Evolutionary conservation across 352 stramenopile species (phyloP), one percentile per base, ranked within the genome.

Genomic region (Globisporangium sylvaticum): DNA sequence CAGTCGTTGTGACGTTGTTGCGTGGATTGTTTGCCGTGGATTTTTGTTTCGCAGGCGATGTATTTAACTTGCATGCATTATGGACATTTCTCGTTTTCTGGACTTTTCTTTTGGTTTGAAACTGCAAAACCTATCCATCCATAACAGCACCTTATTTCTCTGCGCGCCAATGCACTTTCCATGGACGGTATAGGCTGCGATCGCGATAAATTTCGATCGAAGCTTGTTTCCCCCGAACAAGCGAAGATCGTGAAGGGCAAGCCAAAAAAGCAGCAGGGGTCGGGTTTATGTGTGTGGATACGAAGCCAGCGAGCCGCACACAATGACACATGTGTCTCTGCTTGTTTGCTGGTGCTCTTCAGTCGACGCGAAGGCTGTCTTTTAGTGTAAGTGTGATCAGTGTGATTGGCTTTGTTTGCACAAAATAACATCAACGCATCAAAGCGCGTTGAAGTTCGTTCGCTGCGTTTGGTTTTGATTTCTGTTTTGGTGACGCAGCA

Each of bases 11-110:
- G 50, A 32, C 50, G 50, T 56, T 56, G 50, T 50, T 56, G 50
- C 10, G 24, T 56, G 50, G 50, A 56, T 56, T 56, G 50, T 56
- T 56, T 56, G 50, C 50, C 12, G 42, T 50, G 24, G 50, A 56
- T 56, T 56, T 56, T 29, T 27, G 24, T 56, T 56, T 32, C 25
- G 12, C 50, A 22, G 3, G 42, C 7, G 18, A 1, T 50, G 18
- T 22, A 50, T 22, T 24, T 24, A 50, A 10, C 42, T 12, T 50
- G 18, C 42, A 0, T 8, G 5, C 7, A 24, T 50, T 50, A 50
- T 22, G 42, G 42, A 8, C 10, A 18, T 24, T 1, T 12, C 5
- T 22, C 2, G 7, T 50, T 50, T 24, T 20, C 6, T 10, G 15
- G 15, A 22, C 4, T 42, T 18, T 18, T 42, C 9, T 42, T 10